Conservation (phyloP, 371 early-diverging fungal species). For the Mucor plumbeus region DNA sequence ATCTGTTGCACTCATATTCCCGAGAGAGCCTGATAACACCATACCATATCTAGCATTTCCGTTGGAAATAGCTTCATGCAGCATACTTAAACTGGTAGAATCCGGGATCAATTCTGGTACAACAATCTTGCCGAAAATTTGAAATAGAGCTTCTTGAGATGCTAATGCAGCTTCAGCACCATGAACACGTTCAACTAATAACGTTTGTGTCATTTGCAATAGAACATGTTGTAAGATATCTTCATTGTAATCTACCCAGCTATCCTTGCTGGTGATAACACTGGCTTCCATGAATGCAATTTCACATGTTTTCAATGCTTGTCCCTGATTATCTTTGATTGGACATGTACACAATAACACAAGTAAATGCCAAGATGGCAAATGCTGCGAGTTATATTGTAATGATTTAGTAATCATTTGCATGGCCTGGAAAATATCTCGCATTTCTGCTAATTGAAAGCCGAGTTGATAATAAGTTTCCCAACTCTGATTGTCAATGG, state of each 20-base stretch:
- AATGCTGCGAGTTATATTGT: slow-evolving; percentile 59
- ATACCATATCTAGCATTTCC: slow-evolving; percentile 29
- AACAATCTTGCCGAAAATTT: slow-evolving; percentile 65
- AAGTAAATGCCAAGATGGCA: slow-evolving; percentile 88
- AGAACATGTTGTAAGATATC: slow-evolving; percentile 51
- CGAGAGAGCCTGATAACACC: slow-evolving; percentile 35
- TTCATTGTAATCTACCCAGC: slow-evolving; percentile 37
- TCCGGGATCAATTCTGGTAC: slow-evolving; percentile 31
- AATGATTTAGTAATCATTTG: slow-evolving; percentile 65
- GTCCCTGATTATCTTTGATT: slow-evolving; percentile 28
- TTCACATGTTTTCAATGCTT: slow-evolving; percentile 77
- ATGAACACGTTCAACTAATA: slow-evolving; percentile 53
- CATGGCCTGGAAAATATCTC: slow-evolving; percentile 76
- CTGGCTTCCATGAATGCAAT: slow-evolving; percentile 55
- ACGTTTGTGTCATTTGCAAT: slow-evolving; percentile 62
- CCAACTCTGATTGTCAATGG: slow-evolving; percentile 48
- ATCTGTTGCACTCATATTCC: slow-evolving; percentile 25
- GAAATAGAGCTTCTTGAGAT: slow-evolving; percentile 63
- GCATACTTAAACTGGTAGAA: slow-evolving; percentile 6
- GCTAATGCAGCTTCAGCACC: slow-evolving; percentile 61
- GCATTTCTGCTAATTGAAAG: slow-evolving; percentile 77
- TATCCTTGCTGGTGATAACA: slow-evolving; percentile 37
- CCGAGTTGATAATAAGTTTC: slow-evolving; percentile 78
- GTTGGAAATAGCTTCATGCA: slow-evolving; percentile 25
- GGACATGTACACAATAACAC: slow-evolving; percentile 74